Evolutionary conservation across 768 basidiomycete genomes (phyloP), one percentile per base, ranked within the genome.

Genomic region (Russula sp.): DNA sequence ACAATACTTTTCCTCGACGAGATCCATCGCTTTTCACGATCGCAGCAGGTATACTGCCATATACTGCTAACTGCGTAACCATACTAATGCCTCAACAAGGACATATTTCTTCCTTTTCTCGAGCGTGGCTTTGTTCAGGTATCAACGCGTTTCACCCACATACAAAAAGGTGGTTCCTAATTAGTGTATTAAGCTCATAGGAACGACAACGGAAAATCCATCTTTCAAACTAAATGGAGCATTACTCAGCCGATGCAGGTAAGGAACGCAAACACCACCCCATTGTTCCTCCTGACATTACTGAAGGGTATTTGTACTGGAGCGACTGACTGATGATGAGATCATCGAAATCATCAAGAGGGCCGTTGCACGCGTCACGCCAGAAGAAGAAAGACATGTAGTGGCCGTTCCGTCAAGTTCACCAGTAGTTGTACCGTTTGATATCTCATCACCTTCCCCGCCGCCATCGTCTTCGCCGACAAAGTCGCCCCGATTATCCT

Each of bases 151-250:
- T 26, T 32, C 50, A 53, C 4, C 40, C 28, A 57, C 16, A 9
- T 59, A 36, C 20, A 49, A 26, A 18, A 36, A 51, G 57, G 63
- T 53, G 20, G 8, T 16, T 40, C 26, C 32, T 16, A 36, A 44
- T 32, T 40, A 10, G n/a, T 30, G 4, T n/a, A 20, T 48, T 14
- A 57, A 88, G 83, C 76, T 92, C 34, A 83, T 92, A 69, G 90
- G 90, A 32, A 90, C 91, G 1, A 94, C 92, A 5, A 94, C 92
- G 1, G 92, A 94, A 73, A 94, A 94, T 66, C 92, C 92, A 1
- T 91, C 89, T 0, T 94, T 93, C 77, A 91, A 89, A 68, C 74
- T 92, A 40, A 89, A 86, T 20, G 81, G 84, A 34, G 89, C 90
- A 13, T 77, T 92, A 34, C 75, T 92, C 38, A 89, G 88, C 71